Conservation (phyloP, 768 basidiomycete genomes). For the Leucosporidium scottii region DNA sequence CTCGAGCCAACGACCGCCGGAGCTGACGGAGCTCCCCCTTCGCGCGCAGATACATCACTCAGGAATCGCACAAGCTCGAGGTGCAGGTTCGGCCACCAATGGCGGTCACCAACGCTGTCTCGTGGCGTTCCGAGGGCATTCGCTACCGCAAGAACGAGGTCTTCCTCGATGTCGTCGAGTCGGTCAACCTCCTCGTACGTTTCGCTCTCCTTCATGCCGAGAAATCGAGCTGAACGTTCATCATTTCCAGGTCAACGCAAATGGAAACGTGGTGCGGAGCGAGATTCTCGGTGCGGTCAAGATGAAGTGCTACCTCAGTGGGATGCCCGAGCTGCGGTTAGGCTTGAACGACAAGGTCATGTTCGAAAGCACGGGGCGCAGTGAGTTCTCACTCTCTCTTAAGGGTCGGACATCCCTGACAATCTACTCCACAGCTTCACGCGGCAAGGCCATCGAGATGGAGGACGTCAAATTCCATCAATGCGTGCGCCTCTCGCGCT, state of each 20-base stretch:
- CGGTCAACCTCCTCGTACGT: slow-evolving; percentile 85
- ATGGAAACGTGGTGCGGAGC: slow-evolving; percentile 91
- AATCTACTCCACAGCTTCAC: slow-evolving; percentile 53
- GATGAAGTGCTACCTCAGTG: slow-evolving; percentile 99
- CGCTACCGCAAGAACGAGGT: slow-evolving; percentile 98
- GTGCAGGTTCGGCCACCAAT: slow-evolving; percentile 77
- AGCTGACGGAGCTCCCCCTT: background rate
- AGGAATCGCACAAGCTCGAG: slow-evolving; percentile 95
- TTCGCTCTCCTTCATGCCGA: background rate
- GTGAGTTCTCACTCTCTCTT: slow-evolving; percentile 48
- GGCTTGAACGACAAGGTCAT: slow-evolving; percentile 99
- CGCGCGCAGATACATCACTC: slow-evolving; percentile 76
- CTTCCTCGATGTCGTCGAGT: slow-evolving; percentile 96
- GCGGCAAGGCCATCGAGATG: slow-evolving; percentile 98
- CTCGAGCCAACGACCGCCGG: background rate
- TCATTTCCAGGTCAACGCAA: slow-evolving; percentile 72
- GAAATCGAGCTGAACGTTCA: background rate
- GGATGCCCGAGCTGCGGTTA: slow-evolving; percentile 96
- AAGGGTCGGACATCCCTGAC: background rate
- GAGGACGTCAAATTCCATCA: slow-evolving; percentile 99
- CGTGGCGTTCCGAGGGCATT: slow-evolving; percentile 96
- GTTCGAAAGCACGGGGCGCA: slow-evolving; percentile 95
- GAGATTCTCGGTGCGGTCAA: slow-evolving; percentile 98
- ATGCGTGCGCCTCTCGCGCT: slow-evolving; percentile 91
- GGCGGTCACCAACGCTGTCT: slow-evolving; percentile 96